Percentiles rank a stretch among this genome's conserved stretches.
These are phyloP conservation scores for Phytophthora lateralis DNA, from an alignment of 352 stramenopile species.

Conservation along the genomic window DNA sequence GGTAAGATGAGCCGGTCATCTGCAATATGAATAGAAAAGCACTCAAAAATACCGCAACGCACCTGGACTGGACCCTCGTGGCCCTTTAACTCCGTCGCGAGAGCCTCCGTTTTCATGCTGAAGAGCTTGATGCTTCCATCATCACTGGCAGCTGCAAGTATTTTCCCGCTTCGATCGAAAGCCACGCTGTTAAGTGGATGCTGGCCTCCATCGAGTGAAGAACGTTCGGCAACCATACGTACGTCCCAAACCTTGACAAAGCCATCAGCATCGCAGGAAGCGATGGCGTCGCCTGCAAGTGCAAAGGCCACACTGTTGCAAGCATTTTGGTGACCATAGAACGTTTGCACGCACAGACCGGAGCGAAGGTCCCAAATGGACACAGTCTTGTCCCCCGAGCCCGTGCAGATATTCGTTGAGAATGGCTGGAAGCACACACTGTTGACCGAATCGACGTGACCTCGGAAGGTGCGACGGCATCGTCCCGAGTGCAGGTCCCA, in stretches of 20 bases:
- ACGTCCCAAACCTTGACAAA: conserved; percentile 96
- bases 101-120: conserved; percentile 71
- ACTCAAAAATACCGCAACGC: conserved; percentile 26
- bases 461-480: conserved; percentile 93
- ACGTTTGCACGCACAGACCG: conserved; percentile 92
- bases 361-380: conserved; percentile 95
- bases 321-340: conserved; percentile 95
- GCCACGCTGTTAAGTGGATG: conserved; percentile 91
- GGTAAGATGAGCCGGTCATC: conserved; percentile 15
- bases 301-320: conserved; percentile 91
- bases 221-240: conserved; percentile 93
- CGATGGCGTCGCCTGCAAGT: conserved; percentile 89
- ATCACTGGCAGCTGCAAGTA: conserved; percentile 88
- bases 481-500: conserved; percentile 92
- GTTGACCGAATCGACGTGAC: conserved; percentile 96
- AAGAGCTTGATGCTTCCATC: conserved; percentile 92
- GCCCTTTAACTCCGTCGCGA: conserved; percentile 82
- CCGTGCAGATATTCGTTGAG: conserved; percentile 93
- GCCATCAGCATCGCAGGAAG: conserved; percentile 93
- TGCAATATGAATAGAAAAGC: conserved; percentile 37
- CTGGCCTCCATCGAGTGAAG: conserved; percentile 84
- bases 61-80: conserved; percentile 95
- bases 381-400: conserved; percentile 94
- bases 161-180: conserved; percentile 90
- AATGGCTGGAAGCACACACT: conserved; percentile 93